phyloP scores from a whole-genome alignment of 2,329 filamentous ascomycete species.

The Juglanconis oblonga region DNA sequence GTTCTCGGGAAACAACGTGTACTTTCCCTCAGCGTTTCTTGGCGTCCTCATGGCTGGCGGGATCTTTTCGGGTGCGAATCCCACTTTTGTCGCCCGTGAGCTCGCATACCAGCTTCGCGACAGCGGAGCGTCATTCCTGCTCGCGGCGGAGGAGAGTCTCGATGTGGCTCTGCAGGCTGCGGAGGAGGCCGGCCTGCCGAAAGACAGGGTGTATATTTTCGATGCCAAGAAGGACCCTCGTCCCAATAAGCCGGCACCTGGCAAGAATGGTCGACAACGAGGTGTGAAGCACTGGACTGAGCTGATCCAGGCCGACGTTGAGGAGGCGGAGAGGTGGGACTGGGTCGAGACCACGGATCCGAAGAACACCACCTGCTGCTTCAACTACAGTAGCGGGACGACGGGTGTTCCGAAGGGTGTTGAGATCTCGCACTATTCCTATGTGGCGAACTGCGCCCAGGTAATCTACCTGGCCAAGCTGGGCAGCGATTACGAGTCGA shows the following conservation, averaged over 20 bases:
- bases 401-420: conserved; percentile 85
- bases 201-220: conserved; percentile 61
- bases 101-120: conserved; percentile 73
- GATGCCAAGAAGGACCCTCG: conserved; percentile 47
- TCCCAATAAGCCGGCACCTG: conserved; percentile 22
- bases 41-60: conserved; percentile 76
- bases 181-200: conserved; percentile 50
- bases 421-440: conserved; percentile 74
- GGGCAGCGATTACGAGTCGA: conserved; percentile 46
- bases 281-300: conserved; percentile 63
- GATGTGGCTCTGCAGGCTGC: conserved; percentile 67
- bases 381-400: conserved; percentile 79
- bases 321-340: conserved; percentile 53
- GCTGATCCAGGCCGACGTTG: conserved; percentile 47
- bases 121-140: conserved; percentile 63
- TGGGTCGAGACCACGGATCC: conserved; percentile 60
- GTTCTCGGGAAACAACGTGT: conserved; percentile 71
- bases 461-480: conserved; percentile 47
- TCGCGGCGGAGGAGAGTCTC: conserved; percentile 60
- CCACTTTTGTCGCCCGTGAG: conserved; percentile 59
- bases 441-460: conserved; percentile 67
- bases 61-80: conserved; percentile 64
- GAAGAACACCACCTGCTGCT: conserved; percentile 55
- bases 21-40: conserved; percentile 68
- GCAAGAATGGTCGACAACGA: conserved; percentile 20